phyloP scores from a whole-genome alignment of 1,139 yeast genomes.

The Kodamaea sp. region DNA sequence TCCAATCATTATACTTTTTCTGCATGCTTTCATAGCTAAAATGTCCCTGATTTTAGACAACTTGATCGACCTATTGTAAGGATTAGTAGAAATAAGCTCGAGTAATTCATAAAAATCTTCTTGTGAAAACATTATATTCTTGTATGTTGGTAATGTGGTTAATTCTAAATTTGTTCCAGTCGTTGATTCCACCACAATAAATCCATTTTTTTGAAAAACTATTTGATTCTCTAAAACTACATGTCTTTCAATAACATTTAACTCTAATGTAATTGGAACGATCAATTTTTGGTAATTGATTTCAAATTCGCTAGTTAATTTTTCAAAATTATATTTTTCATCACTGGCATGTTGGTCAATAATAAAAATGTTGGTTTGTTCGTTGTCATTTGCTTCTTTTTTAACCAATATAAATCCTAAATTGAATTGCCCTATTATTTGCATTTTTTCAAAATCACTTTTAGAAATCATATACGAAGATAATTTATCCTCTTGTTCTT shows the following conservation, averaged over 20 bases:
- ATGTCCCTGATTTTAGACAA: constrained; percentile 78
- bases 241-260: constrained; percentile 77
- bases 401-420: constrained; percentile 82
- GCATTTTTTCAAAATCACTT: constrained; percentile 65
- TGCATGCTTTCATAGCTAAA: constrained; percentile 93
- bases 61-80: constrained; percentile 40
- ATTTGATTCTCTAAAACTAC: constrained; percentile 56
- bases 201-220: constrained; percentile 72
- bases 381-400: constrained; percentile 14
- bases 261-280: constrained; percentile 56
- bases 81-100: constrained; percentile 44
- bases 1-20: constrained; percentile 94
- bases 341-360: constrained; percentile 98
- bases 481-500: constrained; percentile 52
- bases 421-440: constrained; percentile 86
- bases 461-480: constrained; percentile 53
- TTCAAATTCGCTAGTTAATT: constrained; percentile 49
- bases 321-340: constrained; percentile 87
- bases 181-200: constrained; percentile 47
- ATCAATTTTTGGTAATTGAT: constrained; percentile 66
- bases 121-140: constrained; percentile 59
- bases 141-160: constrained; percentile 69
- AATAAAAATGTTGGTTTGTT: constrained; percentile 62
- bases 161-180: constrained; percentile 56
- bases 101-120: constrained; percentile 76